Evolutionary conservation across 805 yeast species (phyloP), one percentile per base, ranked within the genome.

Genomic region (Lipomyces sp.): DNA sequence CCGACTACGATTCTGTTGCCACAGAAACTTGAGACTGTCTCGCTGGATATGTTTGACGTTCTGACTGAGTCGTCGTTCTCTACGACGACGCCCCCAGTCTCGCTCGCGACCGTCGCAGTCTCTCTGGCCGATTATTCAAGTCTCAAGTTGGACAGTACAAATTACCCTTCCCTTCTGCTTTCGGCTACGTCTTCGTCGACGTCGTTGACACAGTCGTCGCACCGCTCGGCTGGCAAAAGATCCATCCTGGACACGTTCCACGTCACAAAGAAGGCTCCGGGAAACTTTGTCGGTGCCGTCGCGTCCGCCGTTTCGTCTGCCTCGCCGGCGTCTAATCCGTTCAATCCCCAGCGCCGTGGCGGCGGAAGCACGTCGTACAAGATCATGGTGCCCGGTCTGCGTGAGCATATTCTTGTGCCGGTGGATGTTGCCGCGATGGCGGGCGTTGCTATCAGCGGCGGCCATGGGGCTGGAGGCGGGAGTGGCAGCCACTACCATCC

Each of bases 271-370:
- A 43, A 41, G 38, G 37, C 32, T 11, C 53, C 57, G 11, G 32
- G 34, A 7, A 51, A 45, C 22, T 52, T 54, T 28, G 47, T 44
- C 8, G 51, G 57, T n/a, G 43, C 47, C 19, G 45, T 54, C 19
- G 38, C 57, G 13, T 39, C 58, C n/a, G 57, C 55, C 4, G 52
- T 54, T 13, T 54, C 58, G 21, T 54, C 58, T 3, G 55, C 53
- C 3, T 55, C 57, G 19, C 58, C 58, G 13, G 53, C 45, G 10
- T 53, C 58, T 38, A 54, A 54, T 43, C 58, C 58, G 33, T 54
- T 54, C 33, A 52, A 36, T 23, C 53, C 58, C n/a, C 41, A 29
- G 8, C 45, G 58, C 29, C 37, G 58, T 21, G 46, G 48, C 7
- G 57, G 58, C 21, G 57, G 52, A 4, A 54, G 55, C 36, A 47